A percentile compares a stretch with the other conserved stretches of the same genome.
phyloP scores from a whole-genome alignment of 2,329 filamentous ascomycete species.

The Pseudogymnoascus sp. region DNA sequence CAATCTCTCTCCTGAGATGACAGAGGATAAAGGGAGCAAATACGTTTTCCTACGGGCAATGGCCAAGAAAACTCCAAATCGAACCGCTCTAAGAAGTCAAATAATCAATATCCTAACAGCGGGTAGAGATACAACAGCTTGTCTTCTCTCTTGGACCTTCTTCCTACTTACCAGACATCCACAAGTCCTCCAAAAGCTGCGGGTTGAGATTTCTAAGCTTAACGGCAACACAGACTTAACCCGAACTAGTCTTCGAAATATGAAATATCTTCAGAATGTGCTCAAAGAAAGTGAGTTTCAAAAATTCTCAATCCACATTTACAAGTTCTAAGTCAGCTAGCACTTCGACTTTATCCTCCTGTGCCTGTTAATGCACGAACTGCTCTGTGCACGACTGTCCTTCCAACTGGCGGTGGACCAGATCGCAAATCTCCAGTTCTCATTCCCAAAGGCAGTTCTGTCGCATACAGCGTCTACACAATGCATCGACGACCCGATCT shows the following conservation, averaged over 20 bases:
- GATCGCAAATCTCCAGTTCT: slow-evolving; percentile 23
- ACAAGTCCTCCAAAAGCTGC: slow-evolving; percentile 8
- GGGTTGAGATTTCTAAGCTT: neutral
- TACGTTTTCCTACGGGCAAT: slow-evolving; percentile 12
- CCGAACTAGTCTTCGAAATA: slow-evolving; percentile 9
- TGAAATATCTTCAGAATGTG: slow-evolving; percentile 14
- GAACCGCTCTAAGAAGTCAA: slow-evolving; percentile 27
- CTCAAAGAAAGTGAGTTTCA: slow-evolving; percentile 16
- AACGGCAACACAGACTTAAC: slow-evolving; percentile 12
- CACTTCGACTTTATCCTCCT: slow-evolving; percentile 22
- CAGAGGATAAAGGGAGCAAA: slow-evolving; percentile 15
- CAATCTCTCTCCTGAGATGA: slow-evolving; percentile 23
- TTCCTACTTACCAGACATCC: slow-evolving; percentile 15
- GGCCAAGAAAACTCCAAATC: slow-evolving; percentile 25
- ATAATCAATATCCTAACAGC: slow-evolving; percentile 26
- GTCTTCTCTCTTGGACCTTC: slow-evolving; percentile 14
- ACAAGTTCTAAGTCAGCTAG: slow-evolving; percentile 8
- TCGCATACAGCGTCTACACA: slow-evolving; percentile 23
- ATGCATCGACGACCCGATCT: slow-evolving; percentile 26
- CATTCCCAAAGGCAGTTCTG: slow-evolving; percentile 21
- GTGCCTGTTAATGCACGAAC: slow-evolving; percentile 24
- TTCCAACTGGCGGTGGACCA: slow-evolving; percentile 27
- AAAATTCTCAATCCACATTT: neutral
- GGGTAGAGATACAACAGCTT: slow-evolving; percentile 13
- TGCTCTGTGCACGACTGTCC: slow-evolving; percentile 18